These are phyloP conservation scores for Mortierella sp. DNA, from an alignment of 371 early-diverging fungal species.

Conservation along the genomic window DNA sequence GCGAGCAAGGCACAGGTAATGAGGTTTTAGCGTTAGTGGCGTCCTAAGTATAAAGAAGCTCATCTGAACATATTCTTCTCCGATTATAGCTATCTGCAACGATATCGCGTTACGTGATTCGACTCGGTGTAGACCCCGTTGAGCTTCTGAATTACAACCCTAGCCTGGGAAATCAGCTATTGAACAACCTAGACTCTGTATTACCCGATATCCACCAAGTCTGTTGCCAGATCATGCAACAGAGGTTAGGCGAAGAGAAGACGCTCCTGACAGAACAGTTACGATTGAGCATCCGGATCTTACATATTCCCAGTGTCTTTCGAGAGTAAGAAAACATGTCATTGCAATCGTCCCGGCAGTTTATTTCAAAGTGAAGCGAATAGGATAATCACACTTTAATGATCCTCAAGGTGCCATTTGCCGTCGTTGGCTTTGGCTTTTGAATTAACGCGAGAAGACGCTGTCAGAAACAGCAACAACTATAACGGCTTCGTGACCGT, in stretches of 20 bases:
- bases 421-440: slow-evolving; percentile 9
- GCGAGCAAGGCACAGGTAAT: slow-evolving; percentile 14
- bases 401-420: slow-evolving; percentile 20
- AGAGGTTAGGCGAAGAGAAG: slow-evolving; percentile 12
- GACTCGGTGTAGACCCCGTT: slow-evolving; percentile 28
- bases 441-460: slow-evolving; percentile 19
- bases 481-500: slow-evolving; percentile 25
- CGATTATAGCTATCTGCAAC: slow-evolving; percentile 1
- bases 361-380: too few relatives aligned
- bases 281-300: slow-evolving; percentile 11
- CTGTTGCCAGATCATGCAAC: slow-evolving; percentile 38
- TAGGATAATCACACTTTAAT: background rate
- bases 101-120: slow-evolving; percentile 18
- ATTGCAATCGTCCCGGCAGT: background rate
- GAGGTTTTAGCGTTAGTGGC: too few relatives aligned
- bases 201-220: slow-evolving; percentile 15
- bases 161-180: slow-evolving; percentile 29
- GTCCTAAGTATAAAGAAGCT: too few relatives aligned
- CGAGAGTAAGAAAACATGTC: slow-evolving; percentile 22
- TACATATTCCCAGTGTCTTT: slow-evolving; percentile 23
- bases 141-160: slow-evolving; percentile 25
- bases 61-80: too few relatives aligned
- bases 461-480: slow-evolving; percentile 1
- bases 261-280: slow-evolving; percentile 30
- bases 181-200: slow-evolving; percentile 16